A percentile compares a stretch with the other conserved stretches of the same genome.
Conservation (phyloP, 805 yeast species). For the Candida coquimbonensis region DNA sequence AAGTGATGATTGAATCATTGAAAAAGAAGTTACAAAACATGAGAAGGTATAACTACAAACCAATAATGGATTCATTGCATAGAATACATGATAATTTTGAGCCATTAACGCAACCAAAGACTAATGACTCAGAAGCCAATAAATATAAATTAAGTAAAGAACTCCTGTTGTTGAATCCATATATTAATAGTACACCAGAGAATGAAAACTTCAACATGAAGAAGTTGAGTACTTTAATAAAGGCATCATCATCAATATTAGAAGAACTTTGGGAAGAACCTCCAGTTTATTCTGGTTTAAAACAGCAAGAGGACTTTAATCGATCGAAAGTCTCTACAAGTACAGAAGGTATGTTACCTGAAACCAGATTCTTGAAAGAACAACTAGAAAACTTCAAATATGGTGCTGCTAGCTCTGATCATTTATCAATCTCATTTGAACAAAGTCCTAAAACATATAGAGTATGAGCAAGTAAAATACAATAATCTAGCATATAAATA, state of each 20-base stretch:
- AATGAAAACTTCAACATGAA: background rate
- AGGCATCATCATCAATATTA: conserved; percentile 1
- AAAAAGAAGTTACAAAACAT: conserved; percentile 16
- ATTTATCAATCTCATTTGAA: conserved; percentile 1
- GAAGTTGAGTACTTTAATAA: conserved; percentile 2
- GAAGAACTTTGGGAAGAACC: conserved; percentile 8
- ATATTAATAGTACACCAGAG: too few relatives aligned
- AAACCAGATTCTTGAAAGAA: conserved; percentile 3
- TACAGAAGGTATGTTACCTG: background rate
- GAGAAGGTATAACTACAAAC: conserved; percentile 16
- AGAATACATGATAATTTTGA: conserved; percentile 1
- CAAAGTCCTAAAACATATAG: conserved; percentile 5
- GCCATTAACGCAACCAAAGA: background rate
- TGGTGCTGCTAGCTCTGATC: background rate
- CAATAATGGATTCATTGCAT: conserved; percentile 9
- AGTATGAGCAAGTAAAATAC: background rate
- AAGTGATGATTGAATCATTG: conserved; percentile 17
- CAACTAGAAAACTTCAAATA: conserved; percentile 5
- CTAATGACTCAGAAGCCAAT: too few relatives aligned
- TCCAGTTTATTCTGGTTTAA: background rate
- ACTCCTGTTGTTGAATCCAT: background rate
- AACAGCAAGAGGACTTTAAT: background rate
- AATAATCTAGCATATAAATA: too few relatives aligned
- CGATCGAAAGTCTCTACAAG: background rate
- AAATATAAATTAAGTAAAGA: background rate